Evolutionary conservation across 331 rosid genomes (phyloP), one percentile per base, ranked within the genome.

Genomic region (Quercus phellos): DNA sequence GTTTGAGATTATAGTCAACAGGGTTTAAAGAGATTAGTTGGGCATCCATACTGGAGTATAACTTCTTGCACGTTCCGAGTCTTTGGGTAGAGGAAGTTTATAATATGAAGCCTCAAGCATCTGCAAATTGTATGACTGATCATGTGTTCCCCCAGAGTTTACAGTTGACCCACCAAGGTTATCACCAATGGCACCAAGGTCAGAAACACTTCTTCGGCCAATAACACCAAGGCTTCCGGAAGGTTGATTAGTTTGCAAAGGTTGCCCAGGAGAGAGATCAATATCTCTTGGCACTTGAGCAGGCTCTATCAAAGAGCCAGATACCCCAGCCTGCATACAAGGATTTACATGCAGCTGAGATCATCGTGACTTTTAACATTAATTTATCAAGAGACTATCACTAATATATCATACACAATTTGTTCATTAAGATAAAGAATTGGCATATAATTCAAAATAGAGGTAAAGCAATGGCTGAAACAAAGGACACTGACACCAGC

Each of bases 121-220:
- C 83, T 90, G 93, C 84, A 90, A 84, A 83, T 95, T 90, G 79
- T 84, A 81, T 21, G 68, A 66, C 34, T 91, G 97, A 76, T 95
- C 97, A 64, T 87, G 99, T 81, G 78, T 67, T 72, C 92, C 97
- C 72, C 94, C 86, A 72, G 96, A 75, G 82, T 76, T 84, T 38
- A 82, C 82, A 72, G 86, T 79, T 21, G 90, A 81, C 73, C 86
- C 97, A 29, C 88, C 77, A 46, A 92, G 87, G 83, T 60, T 89
- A 85, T 93, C 90, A 18, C 98, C 99, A 79, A 95, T 91, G 76
- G 98, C 87, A 82, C 97, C 98, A 78, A 89, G 89, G 68, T 93
- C 97, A 55, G 90, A 82, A 85, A 88, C 92, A 85, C 90, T 91
- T 88, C 99, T 95, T 76, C 99, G 89, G 70, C 99, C 99, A 82